Conservation (phyloP, 2,329 filamentous ascomycete species). For the Diaporthe amygdali region DNA sequence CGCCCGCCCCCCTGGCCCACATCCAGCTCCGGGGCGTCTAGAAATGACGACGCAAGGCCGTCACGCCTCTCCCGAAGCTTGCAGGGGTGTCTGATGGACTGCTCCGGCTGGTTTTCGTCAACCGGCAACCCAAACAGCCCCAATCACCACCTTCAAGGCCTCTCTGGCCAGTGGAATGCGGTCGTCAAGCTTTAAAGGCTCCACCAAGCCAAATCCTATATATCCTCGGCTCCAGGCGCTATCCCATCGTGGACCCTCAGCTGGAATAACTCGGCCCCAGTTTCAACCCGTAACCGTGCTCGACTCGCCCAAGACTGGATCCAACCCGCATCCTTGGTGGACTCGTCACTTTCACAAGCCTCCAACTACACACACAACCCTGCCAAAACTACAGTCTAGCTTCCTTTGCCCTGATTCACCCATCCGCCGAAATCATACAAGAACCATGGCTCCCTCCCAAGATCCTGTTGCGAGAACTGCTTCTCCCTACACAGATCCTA, state of each 20-base stretch:
- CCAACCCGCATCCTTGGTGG: conserved; percentile 29
- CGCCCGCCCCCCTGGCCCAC: background rate
- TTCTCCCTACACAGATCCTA: conserved; percentile 51
- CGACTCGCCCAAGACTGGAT: conserved; percentile 12
- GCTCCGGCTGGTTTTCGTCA: conserved; percentile 27
- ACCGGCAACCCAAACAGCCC: conserved; percentile 3
- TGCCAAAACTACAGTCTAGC: conserved; percentile 32
- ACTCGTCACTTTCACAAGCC: conserved; percentile 37
- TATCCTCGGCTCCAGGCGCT: conserved; percentile 42
- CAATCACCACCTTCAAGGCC: background rate
- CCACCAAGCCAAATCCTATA: conserved; percentile 37
- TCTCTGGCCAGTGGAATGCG: conserved; percentile 30
- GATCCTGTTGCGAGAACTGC: conserved; percentile 47
- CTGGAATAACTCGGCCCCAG: conserved; percentile 31
- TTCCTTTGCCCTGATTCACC: conserved; percentile 27
- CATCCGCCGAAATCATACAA: conserved; percentile 31
- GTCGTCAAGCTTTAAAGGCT: conserved; percentile 34
- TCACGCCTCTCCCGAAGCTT: conserved; percentile 19
- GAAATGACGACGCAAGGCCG: conserved; percentile 21
- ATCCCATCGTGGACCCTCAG: conserved; percentile 28
- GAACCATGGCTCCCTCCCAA: conserved; percentile 35
- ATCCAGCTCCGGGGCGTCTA: background rate
- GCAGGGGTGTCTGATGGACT: conserved; percentile 21
- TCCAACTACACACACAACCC: conserved; percentile 35
- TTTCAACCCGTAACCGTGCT: conserved; percentile 2